Conservation (phyloP, 2,329 filamentous ascomycete genomes). For the Alternaria brassicicola region DNA sequence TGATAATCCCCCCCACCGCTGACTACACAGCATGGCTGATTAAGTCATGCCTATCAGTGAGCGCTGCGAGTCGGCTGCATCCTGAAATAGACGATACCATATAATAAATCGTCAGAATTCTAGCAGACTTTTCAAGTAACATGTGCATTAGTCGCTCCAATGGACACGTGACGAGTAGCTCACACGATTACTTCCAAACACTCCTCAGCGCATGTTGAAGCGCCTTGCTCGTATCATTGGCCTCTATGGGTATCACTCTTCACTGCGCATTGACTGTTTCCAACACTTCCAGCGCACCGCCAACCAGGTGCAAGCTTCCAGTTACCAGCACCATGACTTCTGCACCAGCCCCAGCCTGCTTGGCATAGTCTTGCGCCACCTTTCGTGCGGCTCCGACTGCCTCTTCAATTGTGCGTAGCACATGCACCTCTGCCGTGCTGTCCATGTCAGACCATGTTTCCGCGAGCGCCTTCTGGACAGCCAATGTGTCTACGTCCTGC, state of each 20-base stretch:
- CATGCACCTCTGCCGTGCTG: constrained; percentile 56
- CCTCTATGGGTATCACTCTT: constrained; percentile 25
- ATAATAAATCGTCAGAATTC: neutral
- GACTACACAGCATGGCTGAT: neutral
- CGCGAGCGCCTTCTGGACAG: constrained; percentile 72
- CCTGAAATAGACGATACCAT: neutral
- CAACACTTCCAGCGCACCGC: constrained; percentile 75
- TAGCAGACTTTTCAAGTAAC: neutral
- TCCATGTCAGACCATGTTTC: constrained; percentile 59
- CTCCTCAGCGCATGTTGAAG: constrained; percentile 28
- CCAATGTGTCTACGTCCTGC: constrained; percentile 62
- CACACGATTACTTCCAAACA: neutral
- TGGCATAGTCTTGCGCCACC: constrained; percentile 41
- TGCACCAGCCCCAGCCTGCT: constrained; percentile 33
- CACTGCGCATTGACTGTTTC: constrained; percentile 51
- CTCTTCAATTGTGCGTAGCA: constrained; percentile 71
- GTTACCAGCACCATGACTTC: constrained; percentile 73
- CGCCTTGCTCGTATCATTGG: constrained; percentile 6
- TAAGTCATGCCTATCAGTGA: neutral
- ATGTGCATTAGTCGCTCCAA: neutral
- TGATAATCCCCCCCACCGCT: neutral
- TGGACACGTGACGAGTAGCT: neutral
- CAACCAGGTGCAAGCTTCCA: constrained; percentile 84
- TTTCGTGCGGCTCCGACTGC: constrained; percentile 65
- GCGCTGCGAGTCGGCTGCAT: neutral